phyloP scores from a whole-genome alignment of 805 yeast genomes.

The Candida broadrunensis region DNA sequence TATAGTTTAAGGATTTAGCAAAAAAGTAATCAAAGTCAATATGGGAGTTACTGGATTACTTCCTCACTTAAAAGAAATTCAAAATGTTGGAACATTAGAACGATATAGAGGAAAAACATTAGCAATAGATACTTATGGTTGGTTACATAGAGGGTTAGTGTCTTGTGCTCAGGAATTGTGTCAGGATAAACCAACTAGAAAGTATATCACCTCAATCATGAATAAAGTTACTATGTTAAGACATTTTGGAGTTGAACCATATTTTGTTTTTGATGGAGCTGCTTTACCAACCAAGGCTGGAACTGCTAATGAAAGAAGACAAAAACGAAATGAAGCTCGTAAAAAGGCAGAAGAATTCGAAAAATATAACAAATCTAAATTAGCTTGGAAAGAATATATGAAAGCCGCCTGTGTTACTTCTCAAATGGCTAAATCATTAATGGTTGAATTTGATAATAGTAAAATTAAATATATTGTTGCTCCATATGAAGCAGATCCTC shows the following conservation, averaged over 20 bases:
- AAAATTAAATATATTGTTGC: constrained; percentile 80
- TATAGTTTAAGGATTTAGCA: too few relatives aligned
- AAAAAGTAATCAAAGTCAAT: too few relatives aligned
- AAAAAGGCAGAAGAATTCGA: constrained; percentile 52
- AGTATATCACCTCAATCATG: constrained; percentile 67
- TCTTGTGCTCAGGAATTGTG: constrained; percentile 84
- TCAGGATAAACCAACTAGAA: constrained; percentile 63
- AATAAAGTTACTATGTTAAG: constrained; percentile 64
- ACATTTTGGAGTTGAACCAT: constrained; percentile 72
- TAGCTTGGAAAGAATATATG: constrained; percentile 67
- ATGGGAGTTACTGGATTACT: constrained; percentile 88
- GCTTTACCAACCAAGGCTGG: constrained; percentile 71
- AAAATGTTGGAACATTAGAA: constrained; percentile 53
- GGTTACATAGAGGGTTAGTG: constrained; percentile 88
- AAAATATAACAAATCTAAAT: constrained; percentile 49
- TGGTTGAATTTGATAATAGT: constrained; percentile 60
- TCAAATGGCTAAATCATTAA: constrained; percentile 83
- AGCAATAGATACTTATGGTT: constrained; percentile 95
- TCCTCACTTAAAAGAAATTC: constrained; percentile 75
- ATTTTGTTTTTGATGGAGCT: constrained; percentile 92
- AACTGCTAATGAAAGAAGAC: constrained; percentile 66
- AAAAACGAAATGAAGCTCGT: constrained; percentile 56
- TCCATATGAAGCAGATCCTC: constrained; percentile 98
- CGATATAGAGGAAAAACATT: constrained; percentile 68
- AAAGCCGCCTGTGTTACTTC: constrained; percentile 87